Percentiles rank a stretch among this genome's conserved stretches.
phyloP scores from a whole-genome alignment of 148 eudicot genomes.

The Camellia sinensis region DNA sequence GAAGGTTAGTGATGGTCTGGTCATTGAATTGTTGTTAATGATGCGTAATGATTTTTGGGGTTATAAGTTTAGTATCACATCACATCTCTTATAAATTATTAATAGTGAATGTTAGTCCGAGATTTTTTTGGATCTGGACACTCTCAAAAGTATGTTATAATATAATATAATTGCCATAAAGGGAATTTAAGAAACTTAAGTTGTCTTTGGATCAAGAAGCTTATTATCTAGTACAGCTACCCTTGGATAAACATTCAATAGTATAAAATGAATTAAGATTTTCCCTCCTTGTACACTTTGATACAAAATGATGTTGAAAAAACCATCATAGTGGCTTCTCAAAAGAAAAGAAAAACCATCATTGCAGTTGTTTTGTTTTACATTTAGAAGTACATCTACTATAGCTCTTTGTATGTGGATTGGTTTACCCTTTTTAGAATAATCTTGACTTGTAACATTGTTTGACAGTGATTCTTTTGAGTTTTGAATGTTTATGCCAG shows the following conservation, averaged over 20 bases:
- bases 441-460: not conserved
- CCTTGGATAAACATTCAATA: too few relatives aligned
- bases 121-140: not conserved
- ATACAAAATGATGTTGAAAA: too few relatives aligned
- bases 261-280: not conserved
- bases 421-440: not conserved
- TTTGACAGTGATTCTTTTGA: not conserved
- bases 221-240: not conserved
- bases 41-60: not conserved
- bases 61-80: not conserved
- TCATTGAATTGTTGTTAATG: not conserved
- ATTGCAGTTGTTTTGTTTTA: not conserved
- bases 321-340: too few relatives aligned
- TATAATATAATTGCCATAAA: not conserved
- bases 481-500: slow-evolving; percentile 33
- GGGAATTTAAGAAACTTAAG: not conserved
- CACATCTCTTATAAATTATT: not conserved
- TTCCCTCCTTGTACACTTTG: not conserved
- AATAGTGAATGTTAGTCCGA: not conserved
- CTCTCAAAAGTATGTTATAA: not conserved
- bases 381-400: too few relatives aligned
- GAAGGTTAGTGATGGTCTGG: slow-evolving; percentile 4
- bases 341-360: not conserved
- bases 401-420: not conserved
- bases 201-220: not conserved